These are phyloP conservation scores for Sphaerostilbella broomeana DNA, from an alignment of 2,329 filamentous ascomycete genomes.

Conservation along the genomic window DNA sequence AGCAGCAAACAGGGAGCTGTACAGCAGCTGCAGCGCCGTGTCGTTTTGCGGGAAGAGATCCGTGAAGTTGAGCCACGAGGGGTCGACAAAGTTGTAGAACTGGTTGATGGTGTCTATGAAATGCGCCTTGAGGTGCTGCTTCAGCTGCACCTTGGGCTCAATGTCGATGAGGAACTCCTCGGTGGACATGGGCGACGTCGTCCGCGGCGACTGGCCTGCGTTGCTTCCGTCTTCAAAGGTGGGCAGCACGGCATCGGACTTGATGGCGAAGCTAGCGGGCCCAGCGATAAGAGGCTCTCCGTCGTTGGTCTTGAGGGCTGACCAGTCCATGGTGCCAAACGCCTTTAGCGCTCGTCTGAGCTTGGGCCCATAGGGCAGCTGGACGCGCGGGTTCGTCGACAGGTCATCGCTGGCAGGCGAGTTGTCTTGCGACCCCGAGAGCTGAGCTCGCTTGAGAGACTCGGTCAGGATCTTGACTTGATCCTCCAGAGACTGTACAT, in stretches of 20 bases:
- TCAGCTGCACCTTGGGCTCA: constrained; percentile 3
- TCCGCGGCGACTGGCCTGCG: neutral
- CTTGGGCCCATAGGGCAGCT: constrained; percentile 6
- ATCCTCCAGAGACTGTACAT: constrained; percentile 9
- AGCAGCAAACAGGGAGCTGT: constrained; percentile 6
- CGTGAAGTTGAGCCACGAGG: constrained; percentile 9
- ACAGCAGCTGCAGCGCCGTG: constrained; percentile 9
- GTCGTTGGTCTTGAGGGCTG: constrained; percentile 1
- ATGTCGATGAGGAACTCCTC: constrained; percentile 7
- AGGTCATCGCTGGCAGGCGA: neutral
- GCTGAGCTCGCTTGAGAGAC: constrained; percentile 6
- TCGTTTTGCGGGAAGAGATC: constrained; percentile 10
- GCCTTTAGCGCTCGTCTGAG: constrained; percentile 4
- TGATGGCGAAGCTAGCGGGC: constrained; percentile 4
- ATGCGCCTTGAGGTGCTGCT: constrained; percentile 10
- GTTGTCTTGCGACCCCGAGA: neutral
- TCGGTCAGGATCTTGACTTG: constrained; percentile 7
- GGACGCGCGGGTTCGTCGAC: neutral
- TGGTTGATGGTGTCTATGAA: constrained; percentile 7
- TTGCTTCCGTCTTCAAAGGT: constrained; percentile 8
- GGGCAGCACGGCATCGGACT: constrained; percentile 3
- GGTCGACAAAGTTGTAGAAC: constrained; percentile 10
- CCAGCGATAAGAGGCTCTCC: constrained; percentile 4
- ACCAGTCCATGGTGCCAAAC: constrained; percentile 7
- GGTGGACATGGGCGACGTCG: neutral